Conservation (phyloP, 2,329 filamentous ascomycete species). For the Arthrobotrys sinensis region DNA sequence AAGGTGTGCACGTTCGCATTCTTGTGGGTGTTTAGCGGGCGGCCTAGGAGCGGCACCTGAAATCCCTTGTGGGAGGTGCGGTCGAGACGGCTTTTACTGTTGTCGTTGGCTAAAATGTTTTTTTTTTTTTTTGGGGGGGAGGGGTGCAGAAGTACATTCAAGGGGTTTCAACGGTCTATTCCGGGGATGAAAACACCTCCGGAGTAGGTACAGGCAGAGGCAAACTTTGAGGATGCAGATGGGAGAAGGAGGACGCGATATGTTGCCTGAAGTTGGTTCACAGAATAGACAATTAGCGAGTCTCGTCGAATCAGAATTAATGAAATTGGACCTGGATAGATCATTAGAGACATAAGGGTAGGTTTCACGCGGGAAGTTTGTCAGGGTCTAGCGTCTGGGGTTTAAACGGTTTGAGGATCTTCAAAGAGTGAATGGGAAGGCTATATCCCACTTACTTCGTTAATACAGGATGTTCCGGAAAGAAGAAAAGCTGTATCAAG, state of each 20-base stretch:
- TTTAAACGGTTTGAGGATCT: slow-evolving; percentile 1
- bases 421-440: too few relatives aligned
- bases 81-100: background rate
- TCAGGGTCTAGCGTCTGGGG: slow-evolving; percentile 18
- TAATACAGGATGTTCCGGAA: slow-evolving; percentile 5
- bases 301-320: background rate
- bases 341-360: background rate
- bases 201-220: background rate
- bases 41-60: background rate
- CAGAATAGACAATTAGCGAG: background rate
- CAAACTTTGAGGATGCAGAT: background rate
- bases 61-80: background rate
- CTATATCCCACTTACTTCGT: too few relatives aligned
- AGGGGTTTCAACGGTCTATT: background rate
- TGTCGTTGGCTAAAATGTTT: background rate
- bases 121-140: background rate
- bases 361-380: slow-evolving; percentile 12
- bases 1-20: too few relatives aligned
- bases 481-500: background rate
- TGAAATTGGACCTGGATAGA: background rate
- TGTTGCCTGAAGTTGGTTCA: slow-evolving; percentile 13
- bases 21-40: background rate
- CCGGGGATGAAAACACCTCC: too few relatives aligned
- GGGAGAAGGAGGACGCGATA: background rate
- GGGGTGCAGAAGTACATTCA: background rate